Percentiles rank a stretch among this genome's conserved stretches.
Evolutionary conservation across 2,329 filamentous ascomycete genomes (phyloP).

Genomic region (Penicillium palitans): DNA sequence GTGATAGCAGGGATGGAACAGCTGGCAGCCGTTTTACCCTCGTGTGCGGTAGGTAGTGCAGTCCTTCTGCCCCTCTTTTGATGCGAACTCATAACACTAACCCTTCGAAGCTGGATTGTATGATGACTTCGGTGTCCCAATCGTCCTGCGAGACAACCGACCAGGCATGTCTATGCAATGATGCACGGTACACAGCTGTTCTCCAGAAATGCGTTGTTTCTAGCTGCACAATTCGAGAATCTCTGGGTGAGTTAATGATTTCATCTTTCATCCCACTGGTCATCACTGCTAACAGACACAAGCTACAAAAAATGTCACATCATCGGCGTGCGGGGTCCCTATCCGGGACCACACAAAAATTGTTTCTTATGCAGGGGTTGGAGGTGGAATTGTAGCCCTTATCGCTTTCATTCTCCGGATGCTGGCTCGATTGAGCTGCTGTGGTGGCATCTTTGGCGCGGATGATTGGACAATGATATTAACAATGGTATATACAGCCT

Average conservation of each 20-base stretch:
- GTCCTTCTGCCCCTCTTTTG: not conserved
- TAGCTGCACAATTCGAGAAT: conserved; percentile 41
- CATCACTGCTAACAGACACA: conserved; percentile 11
- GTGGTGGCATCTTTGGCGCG: conserved; percentile 40
- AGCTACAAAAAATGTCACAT: conserved; percentile 47
- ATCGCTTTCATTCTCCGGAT: conserved; percentile 39
- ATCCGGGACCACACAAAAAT: conserved; percentile 36
- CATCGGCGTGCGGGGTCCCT: conserved; percentile 41
- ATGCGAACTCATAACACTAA: not conserved
- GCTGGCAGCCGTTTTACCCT: conserved; percentile 19
- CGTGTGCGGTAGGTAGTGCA: conserved; percentile 25
- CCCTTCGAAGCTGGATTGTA: conserved; percentile 25
- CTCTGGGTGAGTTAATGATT: conserved; percentile 31
- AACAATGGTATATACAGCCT: conserved; percentile 29
- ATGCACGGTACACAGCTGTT: conserved; percentile 33
- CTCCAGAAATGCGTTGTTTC: conserved; percentile 38
- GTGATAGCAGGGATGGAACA: conserved; percentile 15
- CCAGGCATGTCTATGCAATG: conserved; percentile 43
- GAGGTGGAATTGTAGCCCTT: conserved; percentile 37
- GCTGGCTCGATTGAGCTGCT: conserved; percentile 37
- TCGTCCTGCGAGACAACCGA: conserved; percentile 42
- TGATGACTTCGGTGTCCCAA: conserved; percentile 27
- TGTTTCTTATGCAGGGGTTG: conserved; percentile 37
- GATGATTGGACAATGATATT: conserved; percentile 44
- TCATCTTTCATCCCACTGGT: not conserved